Evolutionary conservation across 805 yeast species (phyloP), one percentile per base, ranked within the genome.

Genomic region (Kuraishia ogatae): DNA sequence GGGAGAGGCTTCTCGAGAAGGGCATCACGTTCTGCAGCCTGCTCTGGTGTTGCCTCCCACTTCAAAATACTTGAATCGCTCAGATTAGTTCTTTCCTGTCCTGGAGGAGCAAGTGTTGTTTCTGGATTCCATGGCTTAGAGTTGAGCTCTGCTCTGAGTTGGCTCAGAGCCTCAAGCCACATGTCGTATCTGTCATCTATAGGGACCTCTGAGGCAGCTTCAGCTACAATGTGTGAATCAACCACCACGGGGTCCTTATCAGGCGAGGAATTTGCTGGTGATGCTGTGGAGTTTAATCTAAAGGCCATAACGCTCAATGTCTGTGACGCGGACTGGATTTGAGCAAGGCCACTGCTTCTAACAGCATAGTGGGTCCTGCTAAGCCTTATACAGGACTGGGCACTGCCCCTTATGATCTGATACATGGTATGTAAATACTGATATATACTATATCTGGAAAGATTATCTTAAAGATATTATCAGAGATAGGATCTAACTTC

Each of bases 1-100:
- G 97, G 96, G 29, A 89, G 71, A 13, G 81, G 79, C 57, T 73
- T 71, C 48, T 69, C 74, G 56, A 77, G 72, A 53, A 85, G 71
- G 13, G 66, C 68, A 55, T 77, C 81, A 50, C 74, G 74, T 66
- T 89, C 83, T 4, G 73, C 77, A 23, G 80, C 54, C 69, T 92
- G 97, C 39, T 53, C 53, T 15, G 48, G 20, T 17, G 52, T 15
- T 20, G 50, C 48, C 17, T 51, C 24, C 39, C 23, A 20, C 54
- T 58, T 24, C 39, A 46, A 19, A n/a, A 13, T 53, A 11, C 7
- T 50, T 6, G 53, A 20, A 29, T 56, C 60, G 35, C 46, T 47
- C 19, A 56, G 47, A 19, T 55, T 50, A 22, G 54, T 52, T 39
- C 50, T 51, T 11, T 54, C 51, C 28, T 50, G 26, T n/a, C 55